These are phyloP conservation scores for Lablab purpureus DNA, from an alignment of 306 rosid genomes.

Conservation along the genomic window DNA sequence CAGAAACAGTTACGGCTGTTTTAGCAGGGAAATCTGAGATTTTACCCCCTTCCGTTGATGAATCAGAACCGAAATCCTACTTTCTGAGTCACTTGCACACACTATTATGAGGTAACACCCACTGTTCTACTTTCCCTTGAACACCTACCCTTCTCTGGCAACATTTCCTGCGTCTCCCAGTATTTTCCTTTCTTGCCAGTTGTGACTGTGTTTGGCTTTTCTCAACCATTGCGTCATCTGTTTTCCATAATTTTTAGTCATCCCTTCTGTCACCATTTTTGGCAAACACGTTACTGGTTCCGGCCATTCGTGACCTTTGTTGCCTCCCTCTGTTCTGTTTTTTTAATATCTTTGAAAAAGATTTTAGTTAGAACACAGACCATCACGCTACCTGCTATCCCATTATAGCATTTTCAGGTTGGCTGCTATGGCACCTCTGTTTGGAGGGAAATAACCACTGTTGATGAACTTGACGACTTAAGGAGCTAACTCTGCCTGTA, in stretches of 20 bases:
- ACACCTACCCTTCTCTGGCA: neutral
- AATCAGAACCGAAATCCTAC: neutral
- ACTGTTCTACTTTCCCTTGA: neutral
- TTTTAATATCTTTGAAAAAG: neutral
- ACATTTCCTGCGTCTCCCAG: neutral
- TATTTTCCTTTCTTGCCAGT: neutral
- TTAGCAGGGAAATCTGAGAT: neutral
- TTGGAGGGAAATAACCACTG: no score
- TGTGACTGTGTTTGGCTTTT: neutral
- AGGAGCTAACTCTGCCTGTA: no score
- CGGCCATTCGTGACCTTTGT: neutral
- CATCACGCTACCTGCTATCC: no score
- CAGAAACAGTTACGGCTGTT: neutral
- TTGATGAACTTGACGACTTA: no score
- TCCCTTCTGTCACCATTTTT: neutral
- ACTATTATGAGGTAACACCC: neutral
- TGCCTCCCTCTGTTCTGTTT: neutral
- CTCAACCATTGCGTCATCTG: neutral
- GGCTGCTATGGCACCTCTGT: no score
- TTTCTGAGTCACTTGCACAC: neutral
- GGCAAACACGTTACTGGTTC: neutral
- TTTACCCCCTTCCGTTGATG: neutral
- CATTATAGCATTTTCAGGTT: no score
- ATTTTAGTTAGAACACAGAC: no score
- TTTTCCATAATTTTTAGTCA: no score